Conservation (phyloP, 805 yeast species). For the Lipomyces yamanashiensis region DNA sequence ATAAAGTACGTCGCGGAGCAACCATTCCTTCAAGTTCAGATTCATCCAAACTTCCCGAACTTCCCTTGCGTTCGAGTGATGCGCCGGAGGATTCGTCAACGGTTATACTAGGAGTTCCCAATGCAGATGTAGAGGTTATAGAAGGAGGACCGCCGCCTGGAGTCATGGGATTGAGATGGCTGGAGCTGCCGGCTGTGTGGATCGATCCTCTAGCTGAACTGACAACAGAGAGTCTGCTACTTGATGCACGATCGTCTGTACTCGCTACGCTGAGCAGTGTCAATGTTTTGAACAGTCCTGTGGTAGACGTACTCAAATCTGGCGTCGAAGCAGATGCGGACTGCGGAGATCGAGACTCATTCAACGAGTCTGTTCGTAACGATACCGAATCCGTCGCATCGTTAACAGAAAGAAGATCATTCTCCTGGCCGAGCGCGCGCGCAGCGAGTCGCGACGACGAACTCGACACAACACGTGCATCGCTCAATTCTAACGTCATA, state of each 20-base stretch:
- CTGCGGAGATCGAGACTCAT: background rate
- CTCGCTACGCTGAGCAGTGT: no score
- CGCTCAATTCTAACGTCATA: conserved; percentile 34
- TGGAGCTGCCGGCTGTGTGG: background rate
- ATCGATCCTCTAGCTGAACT: background rate
- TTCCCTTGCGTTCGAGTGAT: conserved; percentile 3
- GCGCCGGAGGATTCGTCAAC: background rate
- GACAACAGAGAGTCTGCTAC: background rate
- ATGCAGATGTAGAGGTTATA: no score
- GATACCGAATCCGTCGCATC: background rate
- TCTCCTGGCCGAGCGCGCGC: conserved; percentile 9
- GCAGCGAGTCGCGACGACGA: conserved; percentile 5
- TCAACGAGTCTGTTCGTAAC: background rate
- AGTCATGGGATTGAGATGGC: background rate
- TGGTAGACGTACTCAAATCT: background rate
- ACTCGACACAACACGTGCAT: conserved; percentile 22
- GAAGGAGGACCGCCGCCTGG: background rate
- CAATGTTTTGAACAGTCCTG: background rate
- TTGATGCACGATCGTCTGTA: no score
- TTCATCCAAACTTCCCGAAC: conserved; percentile 28
- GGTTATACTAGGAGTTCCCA: no score
- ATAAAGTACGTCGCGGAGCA: conserved; percentile 22
- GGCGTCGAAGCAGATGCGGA: background rate
- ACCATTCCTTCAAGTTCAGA: conserved; percentile 5
- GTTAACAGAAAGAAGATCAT: background rate